phyloP scores from a whole-genome alignment of 1,139 yeast genomes.

The Candida labiduridarum region DNA sequence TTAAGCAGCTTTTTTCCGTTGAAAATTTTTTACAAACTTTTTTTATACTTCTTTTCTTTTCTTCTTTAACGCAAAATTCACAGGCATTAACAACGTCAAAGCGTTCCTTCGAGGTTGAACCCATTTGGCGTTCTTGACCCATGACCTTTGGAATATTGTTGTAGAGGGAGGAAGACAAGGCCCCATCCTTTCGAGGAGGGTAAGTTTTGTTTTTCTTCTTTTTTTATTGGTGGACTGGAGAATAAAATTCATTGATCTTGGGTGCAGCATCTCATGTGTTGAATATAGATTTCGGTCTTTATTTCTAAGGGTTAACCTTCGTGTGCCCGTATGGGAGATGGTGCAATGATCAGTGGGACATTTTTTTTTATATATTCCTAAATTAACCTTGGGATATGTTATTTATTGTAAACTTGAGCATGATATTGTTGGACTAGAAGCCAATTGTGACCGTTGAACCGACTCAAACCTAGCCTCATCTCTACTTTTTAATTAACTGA shows the following conservation, averaged over 20 bases:
- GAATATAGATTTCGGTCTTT: constrained; percentile 27
- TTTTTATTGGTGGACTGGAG: constrained; percentile 62
- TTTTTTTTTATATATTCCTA: no score
- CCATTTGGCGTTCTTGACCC: constrained; percentile 71
- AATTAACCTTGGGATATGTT: no score
- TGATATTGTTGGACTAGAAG: no score
- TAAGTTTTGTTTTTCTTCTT: constrained; percentile 18
- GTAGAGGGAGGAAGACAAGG: constrained; percentile 18
- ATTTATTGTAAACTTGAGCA: no score
- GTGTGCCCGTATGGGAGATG: constrained; percentile 81
- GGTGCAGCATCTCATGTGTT: constrained; percentile 77
- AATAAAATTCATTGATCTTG: constrained; percentile 65
- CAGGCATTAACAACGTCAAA: constrained; percentile 67
- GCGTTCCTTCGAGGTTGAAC: constrained; percentile 80
- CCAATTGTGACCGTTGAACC: no score
- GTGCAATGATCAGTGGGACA: constrained; percentile 80
- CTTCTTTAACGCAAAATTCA: constrained; percentile 61
- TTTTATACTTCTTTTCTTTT: constrained; percentile 18
- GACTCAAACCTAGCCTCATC: no score
- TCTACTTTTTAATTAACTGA: no score
- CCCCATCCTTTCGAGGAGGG: no score
- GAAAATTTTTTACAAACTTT: constrained; percentile 1
- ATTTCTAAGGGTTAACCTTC: constrained; percentile 76
- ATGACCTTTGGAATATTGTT: constrained; percentile 70
- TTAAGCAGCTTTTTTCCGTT: neutral